Base-by-base conservation (phyloP, 495 filamentous ascomycete species). In the Podospora comata region DNA sequence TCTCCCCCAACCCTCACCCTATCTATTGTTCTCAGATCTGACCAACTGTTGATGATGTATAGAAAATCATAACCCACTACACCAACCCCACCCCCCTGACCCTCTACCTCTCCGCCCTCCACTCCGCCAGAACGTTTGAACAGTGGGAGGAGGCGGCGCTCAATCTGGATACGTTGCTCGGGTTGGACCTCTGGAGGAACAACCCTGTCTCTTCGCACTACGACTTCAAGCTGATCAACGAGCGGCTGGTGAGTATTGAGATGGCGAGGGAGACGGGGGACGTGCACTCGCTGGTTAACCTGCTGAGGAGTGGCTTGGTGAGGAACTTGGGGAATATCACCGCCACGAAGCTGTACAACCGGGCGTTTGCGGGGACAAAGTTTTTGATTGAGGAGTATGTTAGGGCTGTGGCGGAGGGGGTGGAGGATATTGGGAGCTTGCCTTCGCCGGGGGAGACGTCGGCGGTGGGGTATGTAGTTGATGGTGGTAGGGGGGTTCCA, bases 251-350 rank as follows among this genome's bases (percentile, higher is more conserved):
- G 71, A 85, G 87, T 28, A 85, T 97, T 68, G 84, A 89, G 68
- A 85, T 84, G 54, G 90, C 92, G 0, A 89, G 90, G n/a, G 89
- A 93, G 69, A 84, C 87, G 20, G 88, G 89, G 66, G 91, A 97
- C 74, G 85, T 94, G 39, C 79, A 92, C 55, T 85, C 85, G 18
- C 80, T 97, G 2, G 87, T 91, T 28, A 92, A 92, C 70, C 84
- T 96, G 5, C 85, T 97, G 30, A 91, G 92, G 6, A 92, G 90
- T 6, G 93, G 94, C 6, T 85, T 97, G 5, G 91, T 98, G 57
- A 88, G 94, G 28, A 97, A 97, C 71, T 83, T 97, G 9, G 94
- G 92, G 44, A 95, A 97, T 72, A 97, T 98, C 67, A 91, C 92
- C 1, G 84, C 88, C 2, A 87, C 91, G n/a, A 89, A 89, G 68